These are phyloP conservation scores for Saccharomyces mikatae DNA, from an alignment of 805 yeast genomes.

Conservation along the genomic window DNA sequence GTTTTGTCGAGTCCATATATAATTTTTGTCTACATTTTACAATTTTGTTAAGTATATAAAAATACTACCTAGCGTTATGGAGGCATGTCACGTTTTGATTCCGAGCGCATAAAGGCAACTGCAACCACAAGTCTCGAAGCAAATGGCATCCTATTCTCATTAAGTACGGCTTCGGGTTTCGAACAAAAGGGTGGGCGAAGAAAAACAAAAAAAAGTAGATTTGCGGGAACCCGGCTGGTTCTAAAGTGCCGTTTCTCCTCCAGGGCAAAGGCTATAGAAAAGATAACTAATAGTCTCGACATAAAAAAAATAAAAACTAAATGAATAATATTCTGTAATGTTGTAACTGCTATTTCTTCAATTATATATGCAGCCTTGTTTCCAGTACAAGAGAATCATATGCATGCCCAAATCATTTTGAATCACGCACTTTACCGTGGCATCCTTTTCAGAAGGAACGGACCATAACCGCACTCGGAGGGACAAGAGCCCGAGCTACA, in stretches of 20 bases:
- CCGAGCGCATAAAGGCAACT: neutral
- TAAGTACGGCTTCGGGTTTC: neutral
- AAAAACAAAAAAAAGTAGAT: neutral
- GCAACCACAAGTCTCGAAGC: neutral
- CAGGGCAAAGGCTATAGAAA: neutral
- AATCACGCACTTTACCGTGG: neutral
- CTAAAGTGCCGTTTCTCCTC: neutral
- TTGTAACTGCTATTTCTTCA: no score
- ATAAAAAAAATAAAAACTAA: neutral
- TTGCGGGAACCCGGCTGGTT: neutral
- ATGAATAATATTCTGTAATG: no score
- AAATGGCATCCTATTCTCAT: neutral
- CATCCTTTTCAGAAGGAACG: neutral
- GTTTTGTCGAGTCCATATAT: neutral
- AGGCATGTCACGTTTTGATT: neutral
- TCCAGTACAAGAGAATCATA: neutral
- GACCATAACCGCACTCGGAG: neutral
- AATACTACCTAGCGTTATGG: neutral
- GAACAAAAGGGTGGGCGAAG: neutral
- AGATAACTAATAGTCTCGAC: neutral
- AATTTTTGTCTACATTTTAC: neutral
- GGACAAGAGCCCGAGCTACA: neutral
- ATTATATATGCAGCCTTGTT: neutral
- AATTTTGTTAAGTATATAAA: neutral
- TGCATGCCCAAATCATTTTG: neutral